phyloP scores from a whole-genome alignment of 805 yeast genomes.

The Phaffomyces antillensis region DNA sequence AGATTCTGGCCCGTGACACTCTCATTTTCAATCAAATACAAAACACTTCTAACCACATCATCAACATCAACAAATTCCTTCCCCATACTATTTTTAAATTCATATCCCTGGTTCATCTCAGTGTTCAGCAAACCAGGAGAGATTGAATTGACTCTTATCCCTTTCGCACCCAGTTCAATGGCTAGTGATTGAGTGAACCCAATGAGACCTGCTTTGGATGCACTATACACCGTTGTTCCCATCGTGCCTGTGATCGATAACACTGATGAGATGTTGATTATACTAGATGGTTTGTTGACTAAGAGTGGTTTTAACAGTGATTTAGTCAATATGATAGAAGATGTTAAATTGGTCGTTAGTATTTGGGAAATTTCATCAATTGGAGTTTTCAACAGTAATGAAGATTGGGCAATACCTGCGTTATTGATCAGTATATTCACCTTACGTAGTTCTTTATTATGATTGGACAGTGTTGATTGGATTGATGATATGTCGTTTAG shows the following conservation, averaged over 20 bases:
- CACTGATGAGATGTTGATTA: slow-evolving; percentile 64
- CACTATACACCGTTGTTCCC: slow-evolving; percentile 63
- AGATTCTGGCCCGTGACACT: slow-evolving; percentile 26
- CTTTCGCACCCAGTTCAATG: slow-evolving; percentile 44
- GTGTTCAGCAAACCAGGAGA: slow-evolving; percentile 70
- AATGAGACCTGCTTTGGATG: slow-evolving; percentile 63
- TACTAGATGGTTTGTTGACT: slow-evolving; percentile 26
- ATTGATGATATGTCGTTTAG: slow-evolving; percentile 6
- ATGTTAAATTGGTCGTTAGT: slow-evolving; percentile 47
- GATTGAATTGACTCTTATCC: slow-evolving; percentile 56
- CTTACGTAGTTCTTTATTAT: slow-evolving; percentile 5
- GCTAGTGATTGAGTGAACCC: slow-evolving; percentile 58
- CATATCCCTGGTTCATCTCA: slow-evolving; percentile 37
- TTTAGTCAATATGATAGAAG: slow-evolving; percentile 56
- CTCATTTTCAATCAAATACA: slow-evolving; percentile 17
- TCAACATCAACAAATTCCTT: slow-evolving; percentile 14
- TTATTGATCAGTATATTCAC: slow-evolving; percentile 27
- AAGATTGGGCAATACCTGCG: slow-evolving; percentile 59
- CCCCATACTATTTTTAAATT: slow-evolving; percentile 15
- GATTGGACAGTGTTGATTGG: neutral
- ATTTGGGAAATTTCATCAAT: slow-evolving; percentile 36
- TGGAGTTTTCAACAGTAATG: slow-evolving; percentile 39
- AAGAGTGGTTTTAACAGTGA: slow-evolving; percentile 46
- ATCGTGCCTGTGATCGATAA: slow-evolving; percentile 40
- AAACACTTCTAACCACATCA: slow-evolving; percentile 20